A percentile compares a stretch with the other conserved stretches of the same genome.
Evolutionary conservation across 2,329 filamentous ascomycete species (phyloP).

Genomic region (Talaromyces islandicus): DNA sequence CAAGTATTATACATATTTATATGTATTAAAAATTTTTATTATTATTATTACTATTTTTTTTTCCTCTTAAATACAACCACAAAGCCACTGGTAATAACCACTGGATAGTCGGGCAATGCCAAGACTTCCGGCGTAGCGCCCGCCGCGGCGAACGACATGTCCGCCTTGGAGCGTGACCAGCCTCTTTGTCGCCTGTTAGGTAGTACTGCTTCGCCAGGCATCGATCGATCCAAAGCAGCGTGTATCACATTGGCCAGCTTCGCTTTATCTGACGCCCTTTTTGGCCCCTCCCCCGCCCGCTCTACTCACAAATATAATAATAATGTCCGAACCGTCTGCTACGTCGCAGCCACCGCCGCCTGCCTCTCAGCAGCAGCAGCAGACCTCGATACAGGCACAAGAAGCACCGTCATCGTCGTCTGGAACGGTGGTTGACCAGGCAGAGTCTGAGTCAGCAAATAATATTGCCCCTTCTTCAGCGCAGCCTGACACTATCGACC

Average conservation of each 20-base stretch:
- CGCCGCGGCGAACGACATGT: neutral
- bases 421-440: neutral
- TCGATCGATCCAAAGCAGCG: neutral
- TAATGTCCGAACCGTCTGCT: constrained; percentile 9
- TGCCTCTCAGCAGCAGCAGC: constrained; percentile 18
- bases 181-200: neutral
- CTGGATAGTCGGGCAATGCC: neutral
- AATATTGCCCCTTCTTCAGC: constrained; percentile 11
- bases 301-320: neutral
- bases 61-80: too few species aligned
- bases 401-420: constrained; percentile 15
- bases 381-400: constrained; percentile 17
- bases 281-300: neutral
- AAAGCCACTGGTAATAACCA: neutral
- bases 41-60: too few species aligned
- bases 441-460: constrained; percentile 13
- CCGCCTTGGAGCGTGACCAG: neutral
- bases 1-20: neutral
- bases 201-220: neutral
- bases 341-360: constrained; percentile 6
- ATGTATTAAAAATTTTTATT: too few species aligned
- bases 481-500: constrained; percentile 16
- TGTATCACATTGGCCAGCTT: neutral
- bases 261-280: neutral
- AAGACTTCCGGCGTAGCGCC: neutral